phyloP scores from a whole-genome alignment of 257 asterid genomes.

The Haberlea rhodopensis region DNA sequence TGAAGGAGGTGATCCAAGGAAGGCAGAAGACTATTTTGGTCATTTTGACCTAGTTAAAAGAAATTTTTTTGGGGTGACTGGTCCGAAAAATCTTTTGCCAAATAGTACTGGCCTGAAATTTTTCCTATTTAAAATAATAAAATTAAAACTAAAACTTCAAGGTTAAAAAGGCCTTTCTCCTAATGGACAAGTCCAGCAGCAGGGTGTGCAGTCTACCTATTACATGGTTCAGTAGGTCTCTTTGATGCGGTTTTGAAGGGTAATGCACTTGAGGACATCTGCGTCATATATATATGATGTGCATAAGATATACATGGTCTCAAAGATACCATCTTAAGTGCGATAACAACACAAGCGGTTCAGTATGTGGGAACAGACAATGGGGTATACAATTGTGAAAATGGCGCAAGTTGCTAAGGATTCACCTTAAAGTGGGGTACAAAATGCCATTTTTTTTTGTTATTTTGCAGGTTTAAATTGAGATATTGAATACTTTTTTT shows the following conservation, averaged over 20 bases:
- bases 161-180: not conserved
- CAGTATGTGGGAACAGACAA: not conserved
- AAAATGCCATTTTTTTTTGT: not conserved
- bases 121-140: not conserved
- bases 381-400: not conserved
- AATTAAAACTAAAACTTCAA: not conserved
- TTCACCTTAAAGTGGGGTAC: not conserved
- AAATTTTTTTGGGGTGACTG: no score
- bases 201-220: not conserved
- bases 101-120: no score
- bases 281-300: no score
- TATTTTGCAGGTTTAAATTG: not conserved
- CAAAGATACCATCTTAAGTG: constrained; percentile 4
- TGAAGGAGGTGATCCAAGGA: no score
- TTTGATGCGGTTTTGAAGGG: no score
- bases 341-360: no score
- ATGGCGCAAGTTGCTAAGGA: not conserved
- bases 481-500: not conserved
- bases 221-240: not conserved
- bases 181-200: constrained; percentile 1
- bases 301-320: not conserved
- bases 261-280: no score
- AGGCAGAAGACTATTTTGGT: no score
- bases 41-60: no score
- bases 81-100: no score